Base-by-base conservation (phyloP, 257 asterid species). In the Solanum virginianum region DNA sequence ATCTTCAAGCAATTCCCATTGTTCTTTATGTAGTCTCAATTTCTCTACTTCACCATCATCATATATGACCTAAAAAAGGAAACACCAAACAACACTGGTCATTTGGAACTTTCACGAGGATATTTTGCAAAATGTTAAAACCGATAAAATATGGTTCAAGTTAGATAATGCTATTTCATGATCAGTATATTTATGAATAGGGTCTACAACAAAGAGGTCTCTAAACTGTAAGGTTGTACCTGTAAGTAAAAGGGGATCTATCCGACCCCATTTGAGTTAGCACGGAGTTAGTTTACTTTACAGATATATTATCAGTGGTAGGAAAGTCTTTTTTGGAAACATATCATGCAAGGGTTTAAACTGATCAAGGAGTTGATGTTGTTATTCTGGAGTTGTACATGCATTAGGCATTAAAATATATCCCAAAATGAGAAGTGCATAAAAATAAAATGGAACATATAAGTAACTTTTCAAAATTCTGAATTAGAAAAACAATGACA, bases 21-120 rank as follows among this genome's bases (percentile, higher is more conserved):
- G 89, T 88, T 93, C 93, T 85, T 68, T 74, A 80, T 45, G 66
- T 36, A 93, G 91, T 77, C 88, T 88, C 88, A 93, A 82, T 26
- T 11, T 71, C 86, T 92, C 93, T 60, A 66, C 80, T 45, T 85
- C 91, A 63, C 86, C 84, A 66, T 93, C 95, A 83, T 86, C 92
- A 59, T 93, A 89, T 32, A 68, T 2, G 81, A 93, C 82, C 95
- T 93, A 88, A 85, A 83, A 85, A 17, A 20, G 55, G 85, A 20
- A 86, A 74, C 85, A 84, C 82, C 24, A 85, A 39, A 8, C 26
- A 56, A 59, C 54, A 32, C 62, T 5, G 4, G 5, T 70, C 22
- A 54, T 43, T 66, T 53, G 55, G 49, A 87, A 53, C 41, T 26
- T 77, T 5, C 82, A 15, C 47, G 47, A 77, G 47, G 82, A 51